A percentile compares a stretch with the other conserved stretches of the same genome.
phyloP scores from a whole-genome alignment of 1,284 basidiomycete genomes.

The Phellinidium pouzarii region DNA sequence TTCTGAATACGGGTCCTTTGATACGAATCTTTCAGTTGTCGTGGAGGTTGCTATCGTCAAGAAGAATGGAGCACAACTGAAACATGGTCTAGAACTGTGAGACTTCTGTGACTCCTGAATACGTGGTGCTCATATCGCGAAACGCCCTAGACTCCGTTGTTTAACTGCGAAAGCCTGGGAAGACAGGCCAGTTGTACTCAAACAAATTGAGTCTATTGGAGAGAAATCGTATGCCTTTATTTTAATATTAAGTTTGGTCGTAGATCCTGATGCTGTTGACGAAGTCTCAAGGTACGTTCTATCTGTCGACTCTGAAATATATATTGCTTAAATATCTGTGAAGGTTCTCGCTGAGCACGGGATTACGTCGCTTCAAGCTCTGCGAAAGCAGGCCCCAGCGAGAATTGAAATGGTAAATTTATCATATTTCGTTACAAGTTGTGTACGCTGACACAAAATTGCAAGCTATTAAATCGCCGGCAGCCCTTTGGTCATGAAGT shows the following conservation, averaged over 20 bases:
- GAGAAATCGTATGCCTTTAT: constrained; percentile 69
- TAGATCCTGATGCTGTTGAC: constrained; percentile 2
- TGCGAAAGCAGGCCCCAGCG: constrained; percentile 49
- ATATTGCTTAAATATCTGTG: not conserved
- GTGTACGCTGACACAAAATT: constrained; percentile 4
- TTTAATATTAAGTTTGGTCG: not conserved
- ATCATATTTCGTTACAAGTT: not conserved
- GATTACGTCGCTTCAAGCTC: constrained; percentile 51
- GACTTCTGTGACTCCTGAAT: constrained; percentile 21
- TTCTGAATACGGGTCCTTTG: not conserved
- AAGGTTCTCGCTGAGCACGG: constrained; percentile 71
- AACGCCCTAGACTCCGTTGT: constrained; percentile 50
- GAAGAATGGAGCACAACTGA: constrained; percentile 54
- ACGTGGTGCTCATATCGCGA: constrained; percentile 13
- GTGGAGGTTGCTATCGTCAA: constrained; percentile 66
- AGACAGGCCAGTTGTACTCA: constrained; percentile 69
- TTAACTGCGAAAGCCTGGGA: constrained; percentile 80
- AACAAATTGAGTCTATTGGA: constrained; percentile 76
- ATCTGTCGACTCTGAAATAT: not conserved
- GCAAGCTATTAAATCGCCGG: constrained; percentile 65
- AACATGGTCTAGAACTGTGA: constrained; percentile 66
- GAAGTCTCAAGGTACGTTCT: constrained; percentile 46
- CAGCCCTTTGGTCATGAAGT: constrained; percentile 68
- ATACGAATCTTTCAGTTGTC: constrained; percentile 39
- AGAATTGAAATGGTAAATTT: constrained; percentile 56